Conservation (phyloP, 495 filamentous ascomycete species). For the Penicillium fimorum region DNA sequence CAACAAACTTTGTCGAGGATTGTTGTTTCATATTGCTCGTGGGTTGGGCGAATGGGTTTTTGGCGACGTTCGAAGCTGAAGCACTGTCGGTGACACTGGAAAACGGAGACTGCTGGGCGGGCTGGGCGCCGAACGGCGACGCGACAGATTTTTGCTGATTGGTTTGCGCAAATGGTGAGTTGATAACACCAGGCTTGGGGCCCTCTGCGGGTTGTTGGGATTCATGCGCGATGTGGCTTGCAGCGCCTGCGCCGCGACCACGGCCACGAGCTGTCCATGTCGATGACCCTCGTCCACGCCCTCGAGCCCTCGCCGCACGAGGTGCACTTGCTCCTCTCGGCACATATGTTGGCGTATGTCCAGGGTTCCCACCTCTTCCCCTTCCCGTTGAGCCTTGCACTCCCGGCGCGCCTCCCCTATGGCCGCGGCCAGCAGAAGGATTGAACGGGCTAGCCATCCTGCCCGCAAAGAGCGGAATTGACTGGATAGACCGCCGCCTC, state of each 20-base stretch:
- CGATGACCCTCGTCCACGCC: constrained; percentile 30
- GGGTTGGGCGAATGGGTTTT: constrained; percentile 9
- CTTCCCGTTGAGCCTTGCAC: constrained; percentile 20
- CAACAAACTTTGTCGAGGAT: background rate
- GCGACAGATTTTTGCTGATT: constrained; percentile 23
- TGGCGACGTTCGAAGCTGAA: constrained; percentile 12
- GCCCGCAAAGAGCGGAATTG: constrained; percentile 31
- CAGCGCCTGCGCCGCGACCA: constrained; percentile 27
- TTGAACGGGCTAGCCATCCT: constrained; percentile 42
- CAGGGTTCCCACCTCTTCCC: constrained; percentile 32
- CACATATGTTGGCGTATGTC: constrained; percentile 22
- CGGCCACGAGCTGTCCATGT: constrained; percentile 13
- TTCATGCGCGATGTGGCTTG: constrained; percentile 8
- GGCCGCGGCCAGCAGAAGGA: constrained; percentile 33
- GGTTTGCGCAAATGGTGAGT: constrained; percentile 36
- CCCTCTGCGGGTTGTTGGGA: constrained; percentile 17
- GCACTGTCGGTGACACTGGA: constrained; percentile 18
- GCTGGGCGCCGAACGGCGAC: constrained; percentile 20
- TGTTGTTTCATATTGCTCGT: background rate
- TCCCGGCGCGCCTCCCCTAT: constrained; percentile 25
- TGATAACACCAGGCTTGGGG: constrained; percentile 3
- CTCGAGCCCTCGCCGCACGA: constrained; percentile 23
- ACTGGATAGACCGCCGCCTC: constrained; percentile 13
- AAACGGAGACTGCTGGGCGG: constrained; percentile 23
- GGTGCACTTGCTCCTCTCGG: constrained; percentile 20